phyloP scores from a whole-genome alignment of 2,329 filamentous ascomycete genomes.

The Leptographium wingfieldii region DNA sequence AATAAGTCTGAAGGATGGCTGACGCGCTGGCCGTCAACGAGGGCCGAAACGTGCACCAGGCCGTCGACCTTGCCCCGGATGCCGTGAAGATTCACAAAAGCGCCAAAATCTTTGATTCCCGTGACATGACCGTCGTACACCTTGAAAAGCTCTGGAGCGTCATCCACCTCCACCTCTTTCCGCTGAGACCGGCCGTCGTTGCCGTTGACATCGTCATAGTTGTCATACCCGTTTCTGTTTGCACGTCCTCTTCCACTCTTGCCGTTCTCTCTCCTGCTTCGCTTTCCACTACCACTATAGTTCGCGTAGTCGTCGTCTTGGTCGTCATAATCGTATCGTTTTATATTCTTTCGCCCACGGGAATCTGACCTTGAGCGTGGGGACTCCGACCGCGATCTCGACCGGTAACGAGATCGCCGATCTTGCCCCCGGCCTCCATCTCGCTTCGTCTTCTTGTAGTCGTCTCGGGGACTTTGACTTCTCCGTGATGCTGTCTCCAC shows the following conservation, averaged over 20 bases:
- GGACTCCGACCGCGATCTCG: constrained; percentile 27
- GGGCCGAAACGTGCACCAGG: constrained; percentile 83
- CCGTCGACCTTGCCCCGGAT: constrained; percentile 84
- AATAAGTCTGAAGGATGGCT: constrained; percentile 87
- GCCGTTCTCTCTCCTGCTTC: constrained; percentile 26
- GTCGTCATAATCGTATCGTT: constrained; percentile 21
- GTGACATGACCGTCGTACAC: constrained; percentile 84
- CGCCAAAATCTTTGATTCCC: constrained; percentile 89
- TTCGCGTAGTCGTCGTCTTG: constrained; percentile 16
- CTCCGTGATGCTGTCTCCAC: background rate
- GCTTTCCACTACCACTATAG: constrained; percentile 26
- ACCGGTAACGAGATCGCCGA: constrained; percentile 29
- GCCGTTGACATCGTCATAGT: constrained; percentile 33
- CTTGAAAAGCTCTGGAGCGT: constrained; percentile 69
- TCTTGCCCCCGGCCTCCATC: constrained; percentile 29
- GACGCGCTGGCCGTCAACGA: constrained; percentile 72
- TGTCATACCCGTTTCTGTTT: constrained; percentile 25
- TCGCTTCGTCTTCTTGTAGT: constrained; percentile 25
- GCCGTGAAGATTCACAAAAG: constrained; percentile 83
- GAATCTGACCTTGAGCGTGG: constrained; percentile 27
- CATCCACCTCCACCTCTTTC: constrained; percentile 65
- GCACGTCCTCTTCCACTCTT: constrained; percentile 18
- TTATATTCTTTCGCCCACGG: constrained; percentile 25
- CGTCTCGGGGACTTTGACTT: constrained; percentile 8
- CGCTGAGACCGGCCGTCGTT: constrained; percentile 37